Percentiles rank a stretch among this genome's conserved stretches.
These are phyloP conservation scores for Cicer arietinum DNA, from an alignment of 306 rosid species.

Conservation along the genomic window DNA sequence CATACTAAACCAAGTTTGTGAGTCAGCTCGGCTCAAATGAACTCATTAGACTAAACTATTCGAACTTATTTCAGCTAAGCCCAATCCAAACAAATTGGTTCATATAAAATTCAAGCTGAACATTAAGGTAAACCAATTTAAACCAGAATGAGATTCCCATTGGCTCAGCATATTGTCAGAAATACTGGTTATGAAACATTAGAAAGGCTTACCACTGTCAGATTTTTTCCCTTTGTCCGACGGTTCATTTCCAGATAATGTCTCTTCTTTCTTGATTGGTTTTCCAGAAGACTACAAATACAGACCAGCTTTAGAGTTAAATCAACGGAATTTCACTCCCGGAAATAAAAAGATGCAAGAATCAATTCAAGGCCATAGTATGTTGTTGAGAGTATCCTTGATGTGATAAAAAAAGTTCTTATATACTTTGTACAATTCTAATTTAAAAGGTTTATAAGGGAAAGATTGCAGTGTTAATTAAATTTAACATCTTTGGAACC, in stretches of 20 bases:
- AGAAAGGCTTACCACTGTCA: slow-evolving; percentile 52
- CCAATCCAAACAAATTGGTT: slow-evolving; percentile 31
- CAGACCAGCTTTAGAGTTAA: slow-evolving; percentile 29
- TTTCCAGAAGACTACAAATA: slow-evolving; percentile 86
- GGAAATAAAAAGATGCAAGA: slow-evolving; percentile 38
- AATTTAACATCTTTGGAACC: slow-evolving; percentile 11
- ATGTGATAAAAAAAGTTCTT: neutral
- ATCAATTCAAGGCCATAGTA: slow-evolving; percentile 13
- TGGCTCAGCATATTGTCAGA: slow-evolving; percentile 18
- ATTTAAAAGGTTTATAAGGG: slow-evolving; percentile 16
- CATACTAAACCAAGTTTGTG: slow-evolving; percentile 3
- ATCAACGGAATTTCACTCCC: slow-evolving; percentile 11
- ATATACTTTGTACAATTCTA: slow-evolving; percentile 14
- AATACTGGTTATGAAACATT: slow-evolving; percentile 34
- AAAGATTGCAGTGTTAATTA: slow-evolving; percentile 10
- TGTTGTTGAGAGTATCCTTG: slow-evolving; percentile 23
- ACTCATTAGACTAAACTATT: slow-evolving; percentile 20
- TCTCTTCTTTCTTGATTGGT: slow-evolving; percentile 62
- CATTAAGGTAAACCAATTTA: slow-evolving; percentile 16
- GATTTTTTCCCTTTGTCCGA: slow-evolving; percentile 54
- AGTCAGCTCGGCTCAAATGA: slow-evolving; percentile 18
- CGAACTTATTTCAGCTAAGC: slow-evolving; percentile 26
- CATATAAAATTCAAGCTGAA: slow-evolving; percentile 16
- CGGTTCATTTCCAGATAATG: slow-evolving; percentile 50
- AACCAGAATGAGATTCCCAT: slow-evolving; percentile 1